Percentiles rank a stretch among this genome's conserved stretches.
phyloP scores from a whole-genome alignment of 352 stramenopile genomes.

The Globisporangium spinosum region DNA sequence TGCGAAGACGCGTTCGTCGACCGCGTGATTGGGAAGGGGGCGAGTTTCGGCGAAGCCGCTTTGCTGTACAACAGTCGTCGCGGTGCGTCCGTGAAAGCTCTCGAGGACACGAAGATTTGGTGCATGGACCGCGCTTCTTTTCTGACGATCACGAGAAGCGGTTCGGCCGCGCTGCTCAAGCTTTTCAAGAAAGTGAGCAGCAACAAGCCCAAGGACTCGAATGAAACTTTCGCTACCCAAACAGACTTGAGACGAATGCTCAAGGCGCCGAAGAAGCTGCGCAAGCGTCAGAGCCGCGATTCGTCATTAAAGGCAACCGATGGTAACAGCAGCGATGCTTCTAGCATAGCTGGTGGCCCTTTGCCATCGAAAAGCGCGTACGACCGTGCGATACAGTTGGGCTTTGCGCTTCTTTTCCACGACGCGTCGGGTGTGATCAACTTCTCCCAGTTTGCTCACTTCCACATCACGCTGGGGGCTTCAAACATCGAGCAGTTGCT shows the following conservation, averaged over 20 bases:
- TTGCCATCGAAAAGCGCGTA: constrained; percentile 30
- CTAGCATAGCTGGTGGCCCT: neutral
- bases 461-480: constrained; percentile 75
- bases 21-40: constrained; percentile 58
- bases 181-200: constrained; percentile 67
- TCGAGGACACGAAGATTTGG: constrained; percentile 91
- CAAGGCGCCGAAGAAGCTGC: constrained; percentile 29
- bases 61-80: constrained; percentile 95
- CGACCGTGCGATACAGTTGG: constrained; percentile 57
- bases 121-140: constrained; percentile 89
- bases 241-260: constrained; percentile 60
- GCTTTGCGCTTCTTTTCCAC: constrained; percentile 66
- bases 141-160: constrained; percentile 78
- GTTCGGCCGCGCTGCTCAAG: constrained; percentile 69
- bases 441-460: constrained; percentile 88
- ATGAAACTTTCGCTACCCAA: constrained; percentile 60
- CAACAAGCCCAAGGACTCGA: constrained; percentile 29
- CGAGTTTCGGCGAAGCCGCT: constrained; percentile 94
- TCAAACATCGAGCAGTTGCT: constrained; percentile 72
- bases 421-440: constrained; percentile 73
- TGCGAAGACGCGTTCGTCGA: constrained; percentile 52
- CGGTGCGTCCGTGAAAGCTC: constrained; percentile 85
- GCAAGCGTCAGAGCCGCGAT: constrained; percentile 22
- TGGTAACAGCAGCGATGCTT: neutral
- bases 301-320: constrained; percentile 4